Base-by-base conservation (phyloP, 345 rosid genomes). In the Orychophragmus violaceus region DNA sequence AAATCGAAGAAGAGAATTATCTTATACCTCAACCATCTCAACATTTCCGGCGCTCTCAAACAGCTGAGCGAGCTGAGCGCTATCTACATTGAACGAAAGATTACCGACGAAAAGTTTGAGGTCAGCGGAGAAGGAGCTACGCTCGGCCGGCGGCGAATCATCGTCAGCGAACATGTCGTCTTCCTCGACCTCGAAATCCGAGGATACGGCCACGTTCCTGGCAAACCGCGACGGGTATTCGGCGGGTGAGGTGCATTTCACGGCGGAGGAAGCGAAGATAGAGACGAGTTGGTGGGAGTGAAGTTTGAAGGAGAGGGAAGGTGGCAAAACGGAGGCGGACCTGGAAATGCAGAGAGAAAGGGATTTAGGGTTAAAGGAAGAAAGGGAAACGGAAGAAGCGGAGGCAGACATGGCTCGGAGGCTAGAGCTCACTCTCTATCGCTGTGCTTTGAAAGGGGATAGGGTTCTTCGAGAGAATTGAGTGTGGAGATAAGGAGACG, bases 31-130 rank as follows among this genome's bases (percentile, higher is more conserved):
- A 69, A 88, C 97, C 96, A 87, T 83, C 84, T 90, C 90, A 62
- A 95, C 97, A 81, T 80, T 88, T 37, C 97, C 99, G 25, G 85
- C 95, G 58, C 65, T 77, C 71, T 84, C 90, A 58, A 95, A 95
- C 66, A 95, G 69, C 9, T 59, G 87, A 48, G 99, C 99, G 22
- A 95, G 99, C 88, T 85, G 96, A 27, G 91, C 81, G 49, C 99
- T 91, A 65, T 86, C 97, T 48, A 86, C 95, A 55, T 25, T 74
- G 61, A 95, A 95, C 12, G 99, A 89, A 33, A 95, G 96, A 71
- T 95, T 95, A 61, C 99, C 99, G 35, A 95, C 99, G 74, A 95
- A 95, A 64, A 95, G 79, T 22, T 88, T 89, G 25, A 87, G 84
- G 86, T 90, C 93, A 5, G 82, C 72, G 8, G 97, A 83, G 82